Conservation (phyloP, 116 monocot genomes). For the Trichopus zeylanicus region DNA sequence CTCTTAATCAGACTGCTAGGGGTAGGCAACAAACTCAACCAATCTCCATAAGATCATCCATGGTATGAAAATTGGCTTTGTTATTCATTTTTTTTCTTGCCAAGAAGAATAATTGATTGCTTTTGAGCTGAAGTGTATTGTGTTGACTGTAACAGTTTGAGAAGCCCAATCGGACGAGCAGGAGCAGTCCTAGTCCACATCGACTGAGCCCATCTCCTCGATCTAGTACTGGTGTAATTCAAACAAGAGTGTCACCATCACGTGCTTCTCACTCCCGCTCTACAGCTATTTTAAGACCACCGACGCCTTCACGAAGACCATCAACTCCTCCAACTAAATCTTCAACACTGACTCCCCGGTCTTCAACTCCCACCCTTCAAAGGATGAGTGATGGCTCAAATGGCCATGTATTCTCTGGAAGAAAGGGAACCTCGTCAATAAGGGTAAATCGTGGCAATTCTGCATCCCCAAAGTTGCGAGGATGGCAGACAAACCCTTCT, state of each 20-base stretch:
- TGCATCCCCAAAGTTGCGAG: conserved; percentile 69
- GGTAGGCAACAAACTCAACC: conserved; percentile 58
- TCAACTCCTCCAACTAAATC: conserved; percentile 45
- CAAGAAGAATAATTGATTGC: background rate
- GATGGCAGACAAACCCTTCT: conserved; percentile 49
- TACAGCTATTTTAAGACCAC: conserved; percentile 18
- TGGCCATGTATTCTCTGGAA: conserved; percentile 28
- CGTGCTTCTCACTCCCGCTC: conserved; percentile 48
- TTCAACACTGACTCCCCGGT: conserved; percentile 39
- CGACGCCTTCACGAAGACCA: conserved; percentile 50
- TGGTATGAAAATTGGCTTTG: conserved; percentile 29
- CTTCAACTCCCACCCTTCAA: conserved; percentile 55
- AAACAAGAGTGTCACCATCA: conserved; percentile 53
- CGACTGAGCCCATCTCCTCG: conserved; percentile 73
- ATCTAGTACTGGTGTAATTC: conserved; percentile 27
- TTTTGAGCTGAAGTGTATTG: background rate
- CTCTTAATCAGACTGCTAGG: conserved; percentile 27
- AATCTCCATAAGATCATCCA: conserved; percentile 42
- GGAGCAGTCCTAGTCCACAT: conserved; percentile 72
- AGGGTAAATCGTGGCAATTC: conserved; percentile 55
- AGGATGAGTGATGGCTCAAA: conserved; percentile 46
- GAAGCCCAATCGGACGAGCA: conserved; percentile 36
- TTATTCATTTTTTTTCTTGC: background rate
- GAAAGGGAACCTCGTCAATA: conserved; percentile 53
- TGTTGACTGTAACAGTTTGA: conserved; percentile 34